phyloP scores from a whole-genome alignment of 768 basidiomycete genomes.

The Trametes villosa region DNA sequence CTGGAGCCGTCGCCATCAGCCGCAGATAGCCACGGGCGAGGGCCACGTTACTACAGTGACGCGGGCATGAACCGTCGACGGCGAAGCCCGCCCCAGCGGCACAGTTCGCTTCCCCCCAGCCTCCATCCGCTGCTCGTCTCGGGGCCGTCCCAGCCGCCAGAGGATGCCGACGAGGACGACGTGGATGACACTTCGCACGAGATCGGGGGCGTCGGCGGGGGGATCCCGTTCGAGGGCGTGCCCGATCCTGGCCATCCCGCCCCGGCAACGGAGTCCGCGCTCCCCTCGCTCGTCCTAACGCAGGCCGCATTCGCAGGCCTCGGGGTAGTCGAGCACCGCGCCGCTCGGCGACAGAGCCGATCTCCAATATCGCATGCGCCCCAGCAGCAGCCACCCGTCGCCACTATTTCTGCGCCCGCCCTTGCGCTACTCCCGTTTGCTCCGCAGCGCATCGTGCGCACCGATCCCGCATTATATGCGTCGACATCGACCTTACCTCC shows the following conservation, averaged over 20 bases:
- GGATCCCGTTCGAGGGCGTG: neutral
- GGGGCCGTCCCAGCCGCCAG: constrained; percentile 10
- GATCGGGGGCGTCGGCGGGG: neutral
- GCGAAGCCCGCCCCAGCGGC: constrained; percentile 20
- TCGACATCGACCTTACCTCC: constrained; percentile 3
- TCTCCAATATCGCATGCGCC: neutral
- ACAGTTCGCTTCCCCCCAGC: constrained; percentile 22
- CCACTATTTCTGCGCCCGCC: neutral
- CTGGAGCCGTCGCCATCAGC: constrained; percentile 13
- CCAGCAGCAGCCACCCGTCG: constrained; percentile 3
- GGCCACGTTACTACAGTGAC: neutral
- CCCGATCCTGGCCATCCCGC: constrained; percentile 7
- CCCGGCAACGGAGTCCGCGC: neutral
- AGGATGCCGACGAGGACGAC: constrained; percentile 2
- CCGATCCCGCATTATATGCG: constrained; percentile 19
- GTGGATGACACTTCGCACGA: neutral
- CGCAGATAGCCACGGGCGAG: constrained; percentile 6
- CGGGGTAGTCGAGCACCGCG: neutral
- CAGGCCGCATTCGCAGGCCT: neutral
- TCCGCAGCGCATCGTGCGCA: constrained; percentile 2
- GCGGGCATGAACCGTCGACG: constrained; percentile 23
- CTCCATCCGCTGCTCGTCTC: constrained; percentile 21
- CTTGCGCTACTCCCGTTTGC: constrained; percentile 4
- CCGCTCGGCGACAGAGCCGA: neutral
- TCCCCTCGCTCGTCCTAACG: constrained; percentile 12